Conservation (phyloP, 257 asterid species). For the Primulina tabacum region DNA sequence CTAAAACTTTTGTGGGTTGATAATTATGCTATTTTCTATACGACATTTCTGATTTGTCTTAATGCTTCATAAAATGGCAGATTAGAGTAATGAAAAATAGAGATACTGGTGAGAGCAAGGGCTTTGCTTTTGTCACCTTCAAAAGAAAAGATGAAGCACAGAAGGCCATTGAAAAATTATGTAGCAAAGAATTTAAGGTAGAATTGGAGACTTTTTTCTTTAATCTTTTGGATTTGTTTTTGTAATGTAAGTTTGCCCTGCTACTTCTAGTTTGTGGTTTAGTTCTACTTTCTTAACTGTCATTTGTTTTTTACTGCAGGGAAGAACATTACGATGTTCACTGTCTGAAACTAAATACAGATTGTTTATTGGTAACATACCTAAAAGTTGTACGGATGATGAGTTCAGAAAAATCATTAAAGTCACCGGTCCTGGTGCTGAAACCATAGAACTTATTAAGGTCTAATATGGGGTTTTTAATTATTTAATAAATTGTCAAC, state of each 20-base stretch:
- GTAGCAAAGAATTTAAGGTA: constrained; percentile 87
- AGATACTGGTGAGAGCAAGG: constrained; percentile 97
- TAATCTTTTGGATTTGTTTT: not conserved
- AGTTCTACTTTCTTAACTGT: constrained; percentile 12
- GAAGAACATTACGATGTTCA: constrained; percentile 80
- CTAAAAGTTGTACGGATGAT: constrained; percentile 78
- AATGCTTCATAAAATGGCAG: constrained; percentile 49
- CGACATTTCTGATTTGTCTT: not conserved
- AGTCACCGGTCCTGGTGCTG: constrained; percentile 88
- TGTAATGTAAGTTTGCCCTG: constrained; percentile 1
- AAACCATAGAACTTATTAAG: constrained; percentile 87
- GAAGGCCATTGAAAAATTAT: constrained; percentile 79
- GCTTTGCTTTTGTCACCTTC: constrained; percentile 95
- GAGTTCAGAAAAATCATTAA: constrained; percentile 69
- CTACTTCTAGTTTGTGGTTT: constrained; percentile 16
- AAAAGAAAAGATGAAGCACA: constrained; percentile 73
- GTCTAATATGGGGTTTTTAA: constrained; percentile 31
- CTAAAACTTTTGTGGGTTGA: not conserved
- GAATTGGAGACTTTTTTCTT: constrained; percentile 16
- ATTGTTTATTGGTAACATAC: constrained; percentile 86
- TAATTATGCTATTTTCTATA: constrained; percentile 17
- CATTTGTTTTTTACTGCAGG: constrained; percentile 51
- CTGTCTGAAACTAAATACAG: constrained; percentile 84
- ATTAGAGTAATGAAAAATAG: constrained; percentile 78
- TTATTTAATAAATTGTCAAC: constrained; percentile 10